Evolutionary conservation across 257 asterid genomes (phyloP).

Genomic region (Cynanchum wilfordii): DNA sequence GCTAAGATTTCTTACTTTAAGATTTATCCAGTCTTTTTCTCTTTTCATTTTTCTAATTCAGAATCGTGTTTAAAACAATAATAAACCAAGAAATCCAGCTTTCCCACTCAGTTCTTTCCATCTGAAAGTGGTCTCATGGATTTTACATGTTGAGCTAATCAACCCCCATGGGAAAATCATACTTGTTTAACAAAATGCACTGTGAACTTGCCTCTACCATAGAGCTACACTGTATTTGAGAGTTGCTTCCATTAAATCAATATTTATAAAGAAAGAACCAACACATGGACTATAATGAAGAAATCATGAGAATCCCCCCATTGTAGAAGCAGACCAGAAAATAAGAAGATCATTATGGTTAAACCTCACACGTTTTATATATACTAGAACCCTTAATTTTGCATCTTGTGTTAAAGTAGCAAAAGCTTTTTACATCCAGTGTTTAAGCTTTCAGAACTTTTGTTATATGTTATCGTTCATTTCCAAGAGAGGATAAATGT

Average conservation of each 20-base stretch:
- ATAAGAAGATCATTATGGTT: background rate
- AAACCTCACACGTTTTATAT: background rate
- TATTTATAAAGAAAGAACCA: background rate
- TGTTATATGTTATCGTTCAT: background rate
- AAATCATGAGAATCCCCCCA: background rate
- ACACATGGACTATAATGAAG: background rate
- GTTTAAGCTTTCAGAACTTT: background rate
- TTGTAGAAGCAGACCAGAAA: background rate
- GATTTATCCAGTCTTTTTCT: background rate
- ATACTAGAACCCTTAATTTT: background rate
- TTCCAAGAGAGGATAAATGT: background rate
- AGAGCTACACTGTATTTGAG: background rate
- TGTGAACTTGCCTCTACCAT: background rate
- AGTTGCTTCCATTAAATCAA: background rate
- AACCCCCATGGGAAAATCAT: background rate
- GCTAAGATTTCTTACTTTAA: background rate
- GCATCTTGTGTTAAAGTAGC: background rate
- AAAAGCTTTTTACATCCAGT: background rate
- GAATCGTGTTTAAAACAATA: background rate
- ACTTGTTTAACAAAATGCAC: background rate
- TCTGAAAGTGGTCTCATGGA: background rate
- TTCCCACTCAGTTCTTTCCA: background rate
- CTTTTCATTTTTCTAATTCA: background rate
- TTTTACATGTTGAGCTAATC: background rate
- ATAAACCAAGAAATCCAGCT: background rate